Conservation (phyloP, 495 filamentous ascomycete species). For the Extremus antarcticus region DNA sequence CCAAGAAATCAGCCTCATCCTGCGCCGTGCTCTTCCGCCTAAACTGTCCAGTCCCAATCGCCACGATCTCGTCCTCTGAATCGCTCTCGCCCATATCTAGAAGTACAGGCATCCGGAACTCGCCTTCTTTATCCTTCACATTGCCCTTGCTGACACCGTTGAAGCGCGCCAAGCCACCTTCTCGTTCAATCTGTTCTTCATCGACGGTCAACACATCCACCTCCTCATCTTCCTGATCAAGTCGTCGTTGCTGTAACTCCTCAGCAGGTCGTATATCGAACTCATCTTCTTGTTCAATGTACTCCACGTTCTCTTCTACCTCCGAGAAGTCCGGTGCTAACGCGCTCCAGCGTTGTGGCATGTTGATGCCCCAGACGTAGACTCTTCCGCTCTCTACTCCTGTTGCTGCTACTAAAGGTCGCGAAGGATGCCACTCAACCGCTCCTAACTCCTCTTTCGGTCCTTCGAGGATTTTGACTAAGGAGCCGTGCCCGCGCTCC, state of each 20-base stretch:
- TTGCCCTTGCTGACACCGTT: conserved; percentile 33
- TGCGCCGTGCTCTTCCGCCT: conserved; percentile 36
- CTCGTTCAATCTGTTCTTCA: conserved; percentile 41
- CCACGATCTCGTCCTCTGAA: conserved; percentile 79
- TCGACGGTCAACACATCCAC: conserved; percentile 78
- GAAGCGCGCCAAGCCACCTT: conserved; percentile 19
- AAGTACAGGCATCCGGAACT: conserved; percentile 79
- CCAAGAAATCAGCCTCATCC: conserved; percentile 8
- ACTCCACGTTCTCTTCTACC: conserved; percentile 96
- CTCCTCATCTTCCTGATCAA: conserved; percentile 81
- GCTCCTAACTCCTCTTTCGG: conserved; percentile 89
- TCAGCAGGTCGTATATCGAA: conserved; percentile 96
- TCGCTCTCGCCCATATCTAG: conserved; percentile 68
- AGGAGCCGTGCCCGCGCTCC: conserved; percentile 85
- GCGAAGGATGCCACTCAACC: conserved; percentile 90
- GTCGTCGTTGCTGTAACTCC: conserved; percentile 79
- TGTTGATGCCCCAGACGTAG: conserved; percentile 86
- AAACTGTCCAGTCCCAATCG: conserved; percentile 75
- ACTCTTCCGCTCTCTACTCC: conserved; percentile 82
- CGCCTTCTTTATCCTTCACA: conserved; percentile 32
- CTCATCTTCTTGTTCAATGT: conserved; percentile 89
- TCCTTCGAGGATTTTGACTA: conserved; percentile 85
- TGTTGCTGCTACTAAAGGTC: conserved; percentile 79
- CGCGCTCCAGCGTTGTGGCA: conserved; percentile 90
- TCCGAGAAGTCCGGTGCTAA: conserved; percentile 94